A percentile compares a stretch with the other conserved stretches of the same genome.
Conservation (phyloP, 768 basidiomycete genomes). For the Tubosaeta sp. region DNA sequence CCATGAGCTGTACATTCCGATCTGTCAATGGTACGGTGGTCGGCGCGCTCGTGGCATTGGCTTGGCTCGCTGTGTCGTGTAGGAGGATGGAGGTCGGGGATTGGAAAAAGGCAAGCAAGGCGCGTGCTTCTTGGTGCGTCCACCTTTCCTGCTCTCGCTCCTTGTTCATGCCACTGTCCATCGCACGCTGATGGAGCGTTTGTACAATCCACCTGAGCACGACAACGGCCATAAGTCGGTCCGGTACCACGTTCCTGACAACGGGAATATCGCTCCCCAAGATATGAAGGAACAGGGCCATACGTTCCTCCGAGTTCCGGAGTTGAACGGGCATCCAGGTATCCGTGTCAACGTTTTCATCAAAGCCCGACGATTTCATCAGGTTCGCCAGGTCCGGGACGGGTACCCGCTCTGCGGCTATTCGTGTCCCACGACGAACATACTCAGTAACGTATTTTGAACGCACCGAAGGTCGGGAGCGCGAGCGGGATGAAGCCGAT, state of each 20-base stretch:
- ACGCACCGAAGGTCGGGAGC: slow-evolving; percentile 11
- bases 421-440: slow-evolving; percentile 62
- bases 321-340: slow-evolving; percentile 44
- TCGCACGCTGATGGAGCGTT: slow-evolving; percentile 46
- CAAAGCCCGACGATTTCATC: slow-evolving; percentile 36
- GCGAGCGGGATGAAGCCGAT: slow-evolving; percentile 34
- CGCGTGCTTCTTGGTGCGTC: slow-evolving; percentile 58
- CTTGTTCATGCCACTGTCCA: slow-evolving; percentile 44
- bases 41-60: slow-evolving; percentile 15
- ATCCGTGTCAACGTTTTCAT: slow-evolving; percentile 17
- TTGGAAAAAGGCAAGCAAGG: slow-evolving; percentile 52
- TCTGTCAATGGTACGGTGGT: slow-evolving; percentile 38
- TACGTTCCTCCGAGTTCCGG: slow-evolving; percentile 44
- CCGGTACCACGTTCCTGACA: slow-evolving; percentile 44
- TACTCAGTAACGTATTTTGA: slow-evolving; percentile 47
- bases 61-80: slow-evolving; percentile 14
- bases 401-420: slow-evolving; percentile 53
- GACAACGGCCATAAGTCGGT: slow-evolving; percentile 48
- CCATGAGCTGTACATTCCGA: slow-evolving; percentile 63
- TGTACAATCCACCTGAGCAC: slow-evolving; percentile 60
- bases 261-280: slow-evolving; percentile 50
- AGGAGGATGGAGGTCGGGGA: background rate
- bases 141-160: slow-evolving; percentile 67
- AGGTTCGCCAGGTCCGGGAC: slow-evolving; percentile 49
- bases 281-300: slow-evolving; percentile 52